Base-by-base conservation (phyloP, 169 alveolate species). In the Plasmodium falciparum region DNA sequence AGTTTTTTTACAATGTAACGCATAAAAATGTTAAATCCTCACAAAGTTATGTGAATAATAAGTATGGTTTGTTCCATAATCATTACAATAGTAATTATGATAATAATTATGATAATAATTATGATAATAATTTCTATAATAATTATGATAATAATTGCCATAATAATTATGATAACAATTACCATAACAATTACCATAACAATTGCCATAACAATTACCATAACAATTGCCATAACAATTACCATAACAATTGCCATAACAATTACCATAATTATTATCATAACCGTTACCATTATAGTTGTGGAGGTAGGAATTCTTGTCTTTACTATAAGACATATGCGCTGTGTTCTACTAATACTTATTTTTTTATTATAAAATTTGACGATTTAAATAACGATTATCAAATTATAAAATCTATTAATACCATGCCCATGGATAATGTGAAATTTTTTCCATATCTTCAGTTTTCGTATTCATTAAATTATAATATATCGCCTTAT, bases 401-500 rank as follows among this genome's bases (percentile, higher is more conserved):
- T 5, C 73, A 83, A 6, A 54, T 83, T n/a, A 22, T 63, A 5
- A 54, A 49, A 20, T 54, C 88, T 50, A 13, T 83, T 29, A 47
- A 71, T 45, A 39, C 47, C 0, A 59, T 61, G 61, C 9, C 17
- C 4, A 15, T 83, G 6, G 50, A 63, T 47, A 22, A 5, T 7
- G 52, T 56, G 1, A 67, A 71, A 69, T 83, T 83, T 70, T 70
- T 59, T 9, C 88, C 88, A n/a, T n/a, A 71, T 62, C 17, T 86
- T 15, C 74, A 72, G 13, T 86, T 72, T 20, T 61, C 86, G 7
- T 73, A 86, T 20, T 59, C 88, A 0, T 65, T 86, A 54, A 59
- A 73, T 72, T 86, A 72, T 62, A 86, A 86, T 15, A 67, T 86
- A 7, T 70, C 88, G 1, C 86, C 92, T 9, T 86, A 86, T 20